phyloP scores from a whole-genome alignment of 2,329 filamentous ascomycete species.

The Fusarium sp. region DNA sequence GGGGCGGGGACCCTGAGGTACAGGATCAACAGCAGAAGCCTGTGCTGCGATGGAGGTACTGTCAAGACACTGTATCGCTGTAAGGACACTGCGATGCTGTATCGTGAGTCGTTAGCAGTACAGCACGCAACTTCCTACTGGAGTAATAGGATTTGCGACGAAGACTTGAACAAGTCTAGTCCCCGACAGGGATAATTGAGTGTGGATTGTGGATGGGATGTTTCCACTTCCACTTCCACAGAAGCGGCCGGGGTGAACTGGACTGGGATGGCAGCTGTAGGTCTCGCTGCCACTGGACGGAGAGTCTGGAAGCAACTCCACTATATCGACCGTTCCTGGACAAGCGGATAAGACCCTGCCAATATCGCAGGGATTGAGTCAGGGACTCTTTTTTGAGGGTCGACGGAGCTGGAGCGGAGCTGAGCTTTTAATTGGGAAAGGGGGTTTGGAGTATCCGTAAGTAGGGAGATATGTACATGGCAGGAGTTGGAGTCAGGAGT shows the following conservation, averaged over 20 bases:
- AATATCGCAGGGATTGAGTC: slow-evolving; percentile 46
- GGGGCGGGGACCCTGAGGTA: slow-evolving; percentile 22
- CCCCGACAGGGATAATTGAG: slow-evolving; percentile 27
- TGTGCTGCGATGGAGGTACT: slow-evolving; percentile 10
- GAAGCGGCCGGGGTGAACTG: slow-evolving; percentile 31
- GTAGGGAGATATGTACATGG: too few species aligned
- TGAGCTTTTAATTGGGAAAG: slow-evolving; percentile 33
- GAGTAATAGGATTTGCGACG: slow-evolving; percentile 43
- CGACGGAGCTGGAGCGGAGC: slow-evolving; percentile 31
- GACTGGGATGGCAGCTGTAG: slow-evolving; percentile 32
- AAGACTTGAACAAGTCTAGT: slow-evolving; percentile 38
- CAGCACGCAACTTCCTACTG: slow-evolving; percentile 21
- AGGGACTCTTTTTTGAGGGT: slow-evolving; percentile 39
- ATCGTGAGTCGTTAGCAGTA: slow-evolving; percentile 11
- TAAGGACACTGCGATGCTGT: neutral
- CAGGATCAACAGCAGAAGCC: slow-evolving; percentile 24
- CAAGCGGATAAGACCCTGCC: slow-evolving; percentile 24
- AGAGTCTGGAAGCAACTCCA: slow-evolving; percentile 37
- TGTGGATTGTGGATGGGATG: slow-evolving; percentile 35
- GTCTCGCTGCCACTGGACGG: slow-evolving; percentile 32
- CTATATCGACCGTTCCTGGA: slow-evolving; percentile 46
- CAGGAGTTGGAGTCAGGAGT: slow-evolving; percentile 38
- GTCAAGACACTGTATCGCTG: neutral
- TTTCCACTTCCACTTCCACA: slow-evolving; percentile 30
- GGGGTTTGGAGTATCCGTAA: neutral